A percentile compares a stretch with the other conserved stretches of the same genome.
Evolutionary conservation across 2,329 filamentous ascomycete species (phyloP).

Genomic region (Colletotrichum horii): DNA sequence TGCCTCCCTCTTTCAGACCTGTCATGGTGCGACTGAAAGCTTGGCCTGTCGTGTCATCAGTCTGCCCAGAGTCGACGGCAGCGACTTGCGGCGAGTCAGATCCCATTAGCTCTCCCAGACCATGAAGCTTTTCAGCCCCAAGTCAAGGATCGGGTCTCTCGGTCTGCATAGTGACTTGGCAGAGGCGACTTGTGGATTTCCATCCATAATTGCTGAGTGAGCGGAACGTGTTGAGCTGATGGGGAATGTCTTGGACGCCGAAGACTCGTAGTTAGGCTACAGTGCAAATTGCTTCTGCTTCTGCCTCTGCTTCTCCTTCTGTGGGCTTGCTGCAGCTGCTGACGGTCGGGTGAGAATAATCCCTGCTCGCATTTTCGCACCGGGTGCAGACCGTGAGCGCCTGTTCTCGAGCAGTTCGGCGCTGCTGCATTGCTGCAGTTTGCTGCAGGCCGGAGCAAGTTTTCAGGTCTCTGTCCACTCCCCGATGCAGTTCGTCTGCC

Average conservation of each 20-base stretch:
- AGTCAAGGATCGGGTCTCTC: constrained; percentile 3
- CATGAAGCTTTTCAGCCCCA: neutral
- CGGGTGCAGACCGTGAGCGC: neutral
- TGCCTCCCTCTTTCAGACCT: neutral
- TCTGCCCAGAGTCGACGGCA: neutral
- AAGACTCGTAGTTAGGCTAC: neutral
- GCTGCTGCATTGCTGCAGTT: neutral
- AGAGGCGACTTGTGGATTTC: neutral
- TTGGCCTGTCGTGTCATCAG: constrained; percentile 8
- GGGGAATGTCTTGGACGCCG: neutral
- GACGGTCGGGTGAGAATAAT: neutral
- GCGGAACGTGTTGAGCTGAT: neutral
- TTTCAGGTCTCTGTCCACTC: neutral
- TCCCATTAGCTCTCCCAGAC: neutral
- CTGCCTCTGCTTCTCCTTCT: neutral
- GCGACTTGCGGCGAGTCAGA: neutral
- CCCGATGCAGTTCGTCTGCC: neutral
- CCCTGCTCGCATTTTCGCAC: neutral
- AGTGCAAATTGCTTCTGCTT: neutral
- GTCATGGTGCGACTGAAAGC: constrained; percentile 6
- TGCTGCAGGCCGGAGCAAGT: neutral
- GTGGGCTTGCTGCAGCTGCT: neutral
- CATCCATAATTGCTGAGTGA: neutral
- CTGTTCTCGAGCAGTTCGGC: neutral
- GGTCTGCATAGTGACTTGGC: constrained; percentile 15